Percentiles rank a stretch among this genome's conserved stretches.
Conservation (phyloP, 2,329 filamentous ascomycete species). For the Leptoxyphium fumago region DNA sequence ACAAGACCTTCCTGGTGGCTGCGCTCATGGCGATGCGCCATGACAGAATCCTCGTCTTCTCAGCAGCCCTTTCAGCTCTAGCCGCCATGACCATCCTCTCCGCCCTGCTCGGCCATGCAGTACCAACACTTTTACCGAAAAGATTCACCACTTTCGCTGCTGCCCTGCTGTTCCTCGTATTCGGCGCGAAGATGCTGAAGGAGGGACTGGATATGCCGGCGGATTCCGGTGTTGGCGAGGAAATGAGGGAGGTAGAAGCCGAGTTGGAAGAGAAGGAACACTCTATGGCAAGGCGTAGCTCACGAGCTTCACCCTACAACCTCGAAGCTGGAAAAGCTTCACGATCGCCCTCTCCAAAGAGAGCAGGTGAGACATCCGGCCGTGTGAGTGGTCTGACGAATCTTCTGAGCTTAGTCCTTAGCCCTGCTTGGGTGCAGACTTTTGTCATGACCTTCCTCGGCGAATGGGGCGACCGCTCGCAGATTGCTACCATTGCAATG, state of each 20-base stretch:
- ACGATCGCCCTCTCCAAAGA: slow-evolving; percentile 13
- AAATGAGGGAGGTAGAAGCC: slow-evolving; percentile 94
- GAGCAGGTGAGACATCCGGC: slow-evolving; percentile 11
- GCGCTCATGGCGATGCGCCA: slow-evolving; percentile 99
- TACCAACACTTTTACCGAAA: slow-evolving; percentile 80
- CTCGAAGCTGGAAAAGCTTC: slow-evolving; percentile 31
- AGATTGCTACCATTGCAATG: slow-evolving; percentile 98
- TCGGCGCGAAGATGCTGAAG: slow-evolving; percentile 67
- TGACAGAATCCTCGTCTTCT: slow-evolving; percentile 81
- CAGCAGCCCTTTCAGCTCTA: slow-evolving; percentile 81
- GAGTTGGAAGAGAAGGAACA: slow-evolving; percentile 91
- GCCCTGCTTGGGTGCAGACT: slow-evolving; percentile 95
- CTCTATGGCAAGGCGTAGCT: slow-evolving; percentile 52
- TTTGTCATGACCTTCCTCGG: slow-evolving; percentile 98
- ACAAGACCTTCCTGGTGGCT: slow-evolving; percentile 96
- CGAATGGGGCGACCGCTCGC: slow-evolving; percentile 94
- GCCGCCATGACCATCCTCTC: slow-evolving; percentile 91
- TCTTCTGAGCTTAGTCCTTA: slow-evolving; percentile 72
- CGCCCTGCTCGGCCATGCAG: slow-evolving; percentile 74
- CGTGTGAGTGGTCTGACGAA: slow-evolving; percentile 60
- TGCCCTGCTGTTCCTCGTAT: slow-evolving; percentile 72
- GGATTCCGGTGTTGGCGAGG: slow-evolving; percentile 82
- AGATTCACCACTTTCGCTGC: slow-evolving; percentile 81
- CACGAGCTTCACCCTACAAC: slow-evolving; percentile 45
- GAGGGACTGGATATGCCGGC: slow-evolving; percentile 83